A percentile compares a stretch with the other conserved stretches of the same genome.
Conservation (phyloP, 2,329 filamentous ascomycete genomes). For the Aspergillus eucalypticola region DNA sequence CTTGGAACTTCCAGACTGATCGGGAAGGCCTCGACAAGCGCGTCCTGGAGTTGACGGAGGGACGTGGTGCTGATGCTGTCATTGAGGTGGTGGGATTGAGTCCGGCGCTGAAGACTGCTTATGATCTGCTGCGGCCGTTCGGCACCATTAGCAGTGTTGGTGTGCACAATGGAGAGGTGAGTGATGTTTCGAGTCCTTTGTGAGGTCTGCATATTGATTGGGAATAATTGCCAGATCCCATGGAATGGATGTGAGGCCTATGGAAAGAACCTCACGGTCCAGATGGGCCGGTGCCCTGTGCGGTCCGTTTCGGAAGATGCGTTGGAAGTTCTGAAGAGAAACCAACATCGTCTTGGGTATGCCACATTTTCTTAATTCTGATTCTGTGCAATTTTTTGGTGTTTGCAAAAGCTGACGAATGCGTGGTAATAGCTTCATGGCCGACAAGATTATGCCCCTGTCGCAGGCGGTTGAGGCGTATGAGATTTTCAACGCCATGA, state of each 20-base stretch:
- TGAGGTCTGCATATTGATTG: conserved; percentile 23
- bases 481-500: conserved; percentile 70
- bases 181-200: conserved; percentile 13
- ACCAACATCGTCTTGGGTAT: conserved; percentile 67
- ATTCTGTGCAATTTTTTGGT: not conserved
- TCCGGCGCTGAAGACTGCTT: conserved; percentile 68
- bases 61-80: conserved; percentile 80
- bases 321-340: conserved; percentile 64
- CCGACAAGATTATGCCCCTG: conserved; percentile 72
- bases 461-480: conserved; percentile 67
- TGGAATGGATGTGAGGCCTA: conserved; percentile 66
- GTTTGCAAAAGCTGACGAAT: conserved; percentile 20
- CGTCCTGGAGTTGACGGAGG: conserved; percentile 73
- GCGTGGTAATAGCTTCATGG: conserved; percentile 64
- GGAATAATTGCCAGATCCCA: conserved; percentile 54
- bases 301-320: conserved; percentile 68
- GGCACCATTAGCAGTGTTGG: conserved; percentile 74
- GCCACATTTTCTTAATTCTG: conserved; percentile 25
- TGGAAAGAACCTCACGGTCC: conserved; percentile 69
- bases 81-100: conserved; percentile 75
- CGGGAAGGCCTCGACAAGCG: conserved; percentile 65
- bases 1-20: conserved; percentile 74
- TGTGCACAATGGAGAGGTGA: conserved; percentile 71
- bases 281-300: conserved; percentile 77
- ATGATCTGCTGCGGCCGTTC: conserved; percentile 70